phyloP scores from a whole-genome alignment of 345 rosid genomes.

The Toxicodendron radicans region DNA sequence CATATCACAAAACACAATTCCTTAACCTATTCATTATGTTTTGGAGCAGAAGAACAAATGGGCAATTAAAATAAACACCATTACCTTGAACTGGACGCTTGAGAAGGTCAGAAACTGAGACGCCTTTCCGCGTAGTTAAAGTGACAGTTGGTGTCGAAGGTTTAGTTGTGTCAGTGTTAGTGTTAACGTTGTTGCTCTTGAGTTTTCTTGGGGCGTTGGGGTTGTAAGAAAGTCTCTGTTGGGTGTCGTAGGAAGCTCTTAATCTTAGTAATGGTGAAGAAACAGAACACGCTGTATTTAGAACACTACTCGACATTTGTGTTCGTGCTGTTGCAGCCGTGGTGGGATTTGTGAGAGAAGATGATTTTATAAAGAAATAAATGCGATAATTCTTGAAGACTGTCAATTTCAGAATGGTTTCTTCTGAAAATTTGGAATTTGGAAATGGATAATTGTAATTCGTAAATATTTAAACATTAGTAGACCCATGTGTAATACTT shows the following conservation, averaged over 20 bases:
- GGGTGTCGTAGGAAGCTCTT: conserved; percentile 73
- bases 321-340: not conserved
- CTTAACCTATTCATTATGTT: not conserved
- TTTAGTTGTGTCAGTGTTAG: conserved; percentile 24
- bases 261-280: conserved; percentile 21
- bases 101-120: conserved; percentile 57
- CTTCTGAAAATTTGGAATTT: too few species aligned
- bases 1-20: not conserved
- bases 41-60: not conserved
- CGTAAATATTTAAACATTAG: too few species aligned
- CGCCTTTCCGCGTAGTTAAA: conserved; percentile 26
- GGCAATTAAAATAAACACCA: not conserved
- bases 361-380: too few species aligned
- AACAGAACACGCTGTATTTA: not conserved
- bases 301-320: not conserved
- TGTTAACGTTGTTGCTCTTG: not conserved
- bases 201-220: conserved; percentile 68
- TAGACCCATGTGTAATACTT: too few species aligned
- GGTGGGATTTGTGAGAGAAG: not conserved
- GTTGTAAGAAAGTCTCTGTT: conserved; percentile 61
- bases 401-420: too few species aligned
- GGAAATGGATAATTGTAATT: too few species aligned
- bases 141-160: conserved; percentile 26
- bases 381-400: too few species aligned
- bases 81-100: conserved; percentile 59